Base-by-base conservation (phyloP, 169 alveolate genomes). In the Neospora caninum region DNA sequence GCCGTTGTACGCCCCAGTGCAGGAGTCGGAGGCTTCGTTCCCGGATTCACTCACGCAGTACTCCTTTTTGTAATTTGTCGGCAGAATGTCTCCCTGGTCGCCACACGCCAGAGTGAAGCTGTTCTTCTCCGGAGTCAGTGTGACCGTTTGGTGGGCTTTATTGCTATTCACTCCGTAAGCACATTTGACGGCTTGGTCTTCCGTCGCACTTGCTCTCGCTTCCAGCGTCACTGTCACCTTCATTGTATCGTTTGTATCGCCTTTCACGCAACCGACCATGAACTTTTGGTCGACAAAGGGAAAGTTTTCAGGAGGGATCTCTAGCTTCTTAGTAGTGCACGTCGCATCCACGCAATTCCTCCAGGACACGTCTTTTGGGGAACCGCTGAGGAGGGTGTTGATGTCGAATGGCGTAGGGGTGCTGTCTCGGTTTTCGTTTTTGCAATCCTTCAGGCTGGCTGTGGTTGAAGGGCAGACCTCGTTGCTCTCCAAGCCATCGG, bases 101-200 rank as follows among this genome's bases (percentile, higher is more conserved):
- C 82, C 82, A 18, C 82, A 69, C 38, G 7, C 38, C 34, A 69
- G 82, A 34, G 82, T 69, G 82, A 69, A 69, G 34, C 13, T 31
- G 82, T 69, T 69, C 7, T 69, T 69, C 22, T 69, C 82, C 38
- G 82, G 82, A 31, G 82, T 69, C 82, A 69, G 82, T 6, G 82
- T 69, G 82, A 69, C 22, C 16, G 82, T 20, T 69, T 31, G 42
- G 39, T 29, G 82, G 39, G 82, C 82, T 20, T 69, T 69, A 20
- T 69, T 69, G 82, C 82, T 69, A 34, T 69, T 34, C 82, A 7
- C 38, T 20, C 82, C 82, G 82, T 69, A 69, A 7, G 82, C 82
- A 18, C 82, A 69, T 6, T 29, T 69, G 42, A 69, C 82, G 18
- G 39, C 22, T 7, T 69, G 34, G 34, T 69, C 82, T 31, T 29